Conservation (phyloP, 2,329 filamentous ascomycete species). For the Monilinia vaccinii-corymbosi region DNA sequence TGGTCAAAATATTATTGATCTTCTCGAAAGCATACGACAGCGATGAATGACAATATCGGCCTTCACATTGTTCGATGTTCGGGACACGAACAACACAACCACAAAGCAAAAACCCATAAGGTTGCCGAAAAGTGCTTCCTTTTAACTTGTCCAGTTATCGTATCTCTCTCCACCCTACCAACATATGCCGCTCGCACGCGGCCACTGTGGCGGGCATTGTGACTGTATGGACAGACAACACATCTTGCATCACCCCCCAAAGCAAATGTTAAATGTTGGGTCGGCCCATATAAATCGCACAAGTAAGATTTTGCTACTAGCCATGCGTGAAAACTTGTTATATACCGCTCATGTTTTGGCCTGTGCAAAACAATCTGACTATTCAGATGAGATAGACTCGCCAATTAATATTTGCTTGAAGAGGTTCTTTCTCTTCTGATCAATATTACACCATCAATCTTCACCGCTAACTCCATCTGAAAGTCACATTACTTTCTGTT, state of each 20-base stretch:
- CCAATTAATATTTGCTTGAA: no score
- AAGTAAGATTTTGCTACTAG: no score
- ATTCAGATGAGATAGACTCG: no score
- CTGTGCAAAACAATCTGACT: no score
- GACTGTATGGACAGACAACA: slow-evolving; percentile 14
- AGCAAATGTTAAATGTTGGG: no score
- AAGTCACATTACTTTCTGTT: slow-evolving; percentile 22
- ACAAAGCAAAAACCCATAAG: neutral
- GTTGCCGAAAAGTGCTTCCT: neutral
- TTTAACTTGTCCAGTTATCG: neutral
- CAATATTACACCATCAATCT: neutral
- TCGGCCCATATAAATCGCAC: no score
- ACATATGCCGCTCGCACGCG: neutral
- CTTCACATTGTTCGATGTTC: neutral
- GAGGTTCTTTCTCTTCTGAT: neutral
- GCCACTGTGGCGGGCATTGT: neutral
- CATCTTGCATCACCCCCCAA: slow-evolving; percentile 18
- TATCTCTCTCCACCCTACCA: neutral
- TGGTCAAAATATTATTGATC: no score
- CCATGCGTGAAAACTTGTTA: no score
- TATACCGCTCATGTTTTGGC: no score
- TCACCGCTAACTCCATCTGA: slow-evolving; percentile 18
- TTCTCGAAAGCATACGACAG: neutral
- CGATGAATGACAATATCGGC: neutral
- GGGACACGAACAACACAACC: neutral